phyloP scores from a whole-genome alignment of 345 rosid genomes.

The Salix viminalis region DNA sequence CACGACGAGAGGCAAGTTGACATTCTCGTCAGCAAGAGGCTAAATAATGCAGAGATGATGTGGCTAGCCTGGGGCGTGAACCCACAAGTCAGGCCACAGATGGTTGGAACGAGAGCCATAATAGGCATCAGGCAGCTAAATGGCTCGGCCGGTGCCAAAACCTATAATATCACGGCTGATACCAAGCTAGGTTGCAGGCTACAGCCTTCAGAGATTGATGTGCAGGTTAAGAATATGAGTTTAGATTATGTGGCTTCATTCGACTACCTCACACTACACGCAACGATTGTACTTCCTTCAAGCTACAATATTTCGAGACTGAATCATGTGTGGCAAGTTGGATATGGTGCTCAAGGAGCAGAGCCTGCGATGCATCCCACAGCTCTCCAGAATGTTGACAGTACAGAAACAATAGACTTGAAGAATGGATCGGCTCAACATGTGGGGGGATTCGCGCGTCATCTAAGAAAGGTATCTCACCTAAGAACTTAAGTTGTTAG shows the following conservation, averaged over 20 bases:
- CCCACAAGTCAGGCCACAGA: conserved; percentile 27
- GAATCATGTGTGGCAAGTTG: conserved; percentile 57
- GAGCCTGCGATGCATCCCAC: conserved; percentile 33
- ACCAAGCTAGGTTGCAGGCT: conserved; percentile 37
- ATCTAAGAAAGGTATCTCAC: conserved; percentile 25
- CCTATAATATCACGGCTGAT: conserved; percentile 34
- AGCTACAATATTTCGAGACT: conserved; percentile 27
- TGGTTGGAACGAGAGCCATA: conserved; percentile 58
- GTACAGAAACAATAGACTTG: conserved; percentile 35
- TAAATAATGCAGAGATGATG: not conserved
- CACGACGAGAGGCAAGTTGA: conserved; percentile 7
- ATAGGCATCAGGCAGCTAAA: conserved; percentile 30
- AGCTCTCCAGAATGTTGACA: conserved; percentile 39
- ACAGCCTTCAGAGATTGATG: conserved; percentile 22
- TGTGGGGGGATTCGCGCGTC: not conserved
- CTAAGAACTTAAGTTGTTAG: no score
- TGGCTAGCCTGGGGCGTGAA: conserved; percentile 71
- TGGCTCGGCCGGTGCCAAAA: not conserved
- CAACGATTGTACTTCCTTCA: conserved; percentile 31
- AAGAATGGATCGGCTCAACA: not conserved
- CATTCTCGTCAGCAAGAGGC: conserved; percentile 27
- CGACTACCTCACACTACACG: conserved; percentile 11
- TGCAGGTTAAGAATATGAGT: not conserved
- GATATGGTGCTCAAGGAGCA: conserved; percentile 15
- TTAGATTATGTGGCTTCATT: not conserved